These are phyloP conservation scores for Fusarium odoratissimum DNA, from an alignment of 2,329 filamentous ascomycete genomes.

Conservation along the genomic window DNA sequence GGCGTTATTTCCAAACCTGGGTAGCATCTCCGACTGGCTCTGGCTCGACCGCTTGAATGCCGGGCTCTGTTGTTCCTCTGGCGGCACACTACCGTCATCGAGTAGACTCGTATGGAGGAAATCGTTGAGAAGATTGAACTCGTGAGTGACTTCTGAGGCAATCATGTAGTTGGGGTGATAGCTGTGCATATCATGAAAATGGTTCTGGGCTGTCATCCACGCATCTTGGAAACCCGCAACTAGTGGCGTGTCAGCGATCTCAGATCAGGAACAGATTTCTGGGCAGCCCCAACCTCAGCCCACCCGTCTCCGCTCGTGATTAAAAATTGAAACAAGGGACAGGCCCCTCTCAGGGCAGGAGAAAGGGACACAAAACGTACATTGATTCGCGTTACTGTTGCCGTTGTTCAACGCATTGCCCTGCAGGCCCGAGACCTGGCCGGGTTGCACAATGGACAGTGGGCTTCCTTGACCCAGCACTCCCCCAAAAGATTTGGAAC, in stretches of 20 bases:
- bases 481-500: slow-evolving; percentile 57
- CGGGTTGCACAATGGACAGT: slow-evolving; percentile 78
- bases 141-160: slow-evolving; percentile 89
- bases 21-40: slow-evolving; percentile 60
- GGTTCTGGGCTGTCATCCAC: slow-evolving; percentile 80
- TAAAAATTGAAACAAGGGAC: slow-evolving; percentile 40
- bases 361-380: slow-evolving; percentile 66
- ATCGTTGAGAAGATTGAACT: slow-evolving; percentile 96
- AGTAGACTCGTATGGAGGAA: slow-evolving; percentile 93
- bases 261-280: slow-evolving; percentile 36
- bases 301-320: slow-evolving; percentile 42
- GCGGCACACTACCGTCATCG: slow-evolving; percentile 80
- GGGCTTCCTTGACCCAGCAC: slow-evolving; percentile 62
- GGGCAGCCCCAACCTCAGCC: slow-evolving; percentile 35
- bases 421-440: slow-evolving; percentile 75
- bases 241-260: slow-evolving; percentile 55
- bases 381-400: slow-evolving; percentile 74
- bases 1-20: slow-evolving; percentile 59
- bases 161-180: slow-evolving; percentile 97
- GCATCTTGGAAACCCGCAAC: slow-evolving; percentile 85
- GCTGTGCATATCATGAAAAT: slow-evolving; percentile 89
- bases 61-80: slow-evolving; percentile 70
- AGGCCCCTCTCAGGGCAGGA: slow-evolving; percentile 35
- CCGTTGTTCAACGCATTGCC: slow-evolving; percentile 64
- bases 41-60: slow-evolving; percentile 56